A percentile compares a stretch with the other conserved stretches of the same genome.
phyloP scores from a whole-genome alignment of 2,329 filamentous ascomycete species.

The Phaeosphaeriaceae sp. region DNA sequence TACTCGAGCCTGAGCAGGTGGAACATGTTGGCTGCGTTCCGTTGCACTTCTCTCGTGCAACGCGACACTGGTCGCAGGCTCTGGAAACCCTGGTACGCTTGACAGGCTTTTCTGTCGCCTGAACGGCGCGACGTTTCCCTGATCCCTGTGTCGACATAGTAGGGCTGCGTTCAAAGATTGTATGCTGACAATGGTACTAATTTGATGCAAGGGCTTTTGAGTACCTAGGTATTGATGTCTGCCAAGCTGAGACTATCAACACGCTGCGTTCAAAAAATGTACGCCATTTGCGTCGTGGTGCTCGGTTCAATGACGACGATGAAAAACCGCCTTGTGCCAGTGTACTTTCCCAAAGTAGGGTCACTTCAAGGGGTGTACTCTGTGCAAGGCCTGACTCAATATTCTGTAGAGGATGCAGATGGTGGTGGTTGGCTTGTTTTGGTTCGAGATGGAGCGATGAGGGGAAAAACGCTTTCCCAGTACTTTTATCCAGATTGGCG shows the following conservation, averaged over 20 bases:
- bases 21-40: slow-evolving; percentile 70
- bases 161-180: no score
- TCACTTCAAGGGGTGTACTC: neutral
- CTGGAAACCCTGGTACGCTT: slow-evolving; percentile 70
- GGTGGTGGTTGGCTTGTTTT: neutral
- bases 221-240: no score
- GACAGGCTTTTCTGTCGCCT: slow-evolving; percentile 29
- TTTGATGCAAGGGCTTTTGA: no score
- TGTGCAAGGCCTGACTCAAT: neutral
- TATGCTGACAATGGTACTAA: no score
- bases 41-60: slow-evolving; percentile 74
- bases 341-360: neutral
- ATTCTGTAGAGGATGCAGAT: neutral
- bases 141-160: slow-evolving; percentile 35
- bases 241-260: no score
- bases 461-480: neutral
- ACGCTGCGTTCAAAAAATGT: no score
- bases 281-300: no score
- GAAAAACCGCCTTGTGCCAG: no score
- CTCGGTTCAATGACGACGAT: no score
- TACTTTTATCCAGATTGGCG: neutral
- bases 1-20: slow-evolving; percentile 68
- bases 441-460: neutral
- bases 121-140: slow-evolving; percentile 31
- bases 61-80: slow-evolving; percentile 72